Percentiles rank a stretch among this genome's conserved stretches.
phyloP scores from a whole-genome alignment of 768 basidiomycete species.

The Pisolithus orientalis region DNA sequence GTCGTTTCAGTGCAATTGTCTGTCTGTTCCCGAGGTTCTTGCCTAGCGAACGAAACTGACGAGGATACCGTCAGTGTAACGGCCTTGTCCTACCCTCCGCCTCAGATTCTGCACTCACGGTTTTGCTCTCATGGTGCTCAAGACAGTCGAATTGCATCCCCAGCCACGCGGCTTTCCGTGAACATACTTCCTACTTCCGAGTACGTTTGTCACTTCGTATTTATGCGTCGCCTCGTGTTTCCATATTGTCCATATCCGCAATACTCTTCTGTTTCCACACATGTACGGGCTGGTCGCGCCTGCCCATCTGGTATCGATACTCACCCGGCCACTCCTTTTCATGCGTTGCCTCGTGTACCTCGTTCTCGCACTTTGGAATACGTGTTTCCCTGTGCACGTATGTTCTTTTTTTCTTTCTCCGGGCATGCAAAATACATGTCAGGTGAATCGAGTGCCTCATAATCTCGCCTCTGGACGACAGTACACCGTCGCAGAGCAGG shows the following conservation, averaged over 20 bases:
- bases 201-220: conserved; percentile 9
- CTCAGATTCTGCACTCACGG: conserved; percentile 9
- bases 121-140: background rate
- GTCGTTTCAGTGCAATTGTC: conserved; percentile 58
- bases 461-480: background rate
- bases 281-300: conserved; percentile 4
- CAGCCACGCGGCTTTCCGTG: conserved; percentile 1
- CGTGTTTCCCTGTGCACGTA: conserved; percentile 5
- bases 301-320: background rate
- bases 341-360: background rate
- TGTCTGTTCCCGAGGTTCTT: conserved; percentile 24
- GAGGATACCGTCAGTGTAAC: conserved; percentile 22
- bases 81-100: conserved; percentile 27
- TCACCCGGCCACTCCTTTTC: conserved; percentile 1
- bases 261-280: background rate
- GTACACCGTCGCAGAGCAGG: no score
- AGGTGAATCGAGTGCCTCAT: background rate
- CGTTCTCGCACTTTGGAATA: conserved; percentile 5
- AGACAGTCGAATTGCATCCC: background rate
- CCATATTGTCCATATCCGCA: no score
- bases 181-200: conserved; percentile 6
- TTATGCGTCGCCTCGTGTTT: background rate
- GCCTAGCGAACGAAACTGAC: conserved; percentile 14
- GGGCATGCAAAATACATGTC: conserved; percentile 1
- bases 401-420: conserved; percentile 12